Conservation (phyloP, 768 basidiomycete species). For the Tricholoma bakamatsutake region DNA sequence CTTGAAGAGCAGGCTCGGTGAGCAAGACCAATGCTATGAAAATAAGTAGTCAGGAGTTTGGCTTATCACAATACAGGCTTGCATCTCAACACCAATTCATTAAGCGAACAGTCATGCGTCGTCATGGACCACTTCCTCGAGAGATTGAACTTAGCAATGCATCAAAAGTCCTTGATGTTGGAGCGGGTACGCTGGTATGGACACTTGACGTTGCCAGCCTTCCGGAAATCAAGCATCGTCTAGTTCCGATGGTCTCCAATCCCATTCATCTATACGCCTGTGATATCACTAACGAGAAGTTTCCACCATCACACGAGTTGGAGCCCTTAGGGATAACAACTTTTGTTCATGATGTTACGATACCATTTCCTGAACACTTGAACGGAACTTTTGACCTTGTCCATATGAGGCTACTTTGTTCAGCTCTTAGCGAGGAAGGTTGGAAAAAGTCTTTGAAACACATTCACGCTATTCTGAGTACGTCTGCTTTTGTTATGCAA, state of each 20-base stretch:
- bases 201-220: slow-evolving; percentile 3
- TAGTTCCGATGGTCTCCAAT: neutral
- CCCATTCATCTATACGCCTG: neutral
- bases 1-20: neutral
- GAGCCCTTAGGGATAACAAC: neutral
- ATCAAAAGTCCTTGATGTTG: slow-evolving; percentile 2
- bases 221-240: neutral
- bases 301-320: neutral
- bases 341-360: neutral
- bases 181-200: slow-evolving; percentile 1
- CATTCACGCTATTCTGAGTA: neutral
- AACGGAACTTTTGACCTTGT: slow-evolving; percentile 1
- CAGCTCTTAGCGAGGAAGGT: neutral
- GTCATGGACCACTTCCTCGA: neutral
- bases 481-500: neutral
- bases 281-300: neutral
- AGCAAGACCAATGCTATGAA: neutral
- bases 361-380: neutral
- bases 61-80: neutral
- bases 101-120: neutral
- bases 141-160: neutral
- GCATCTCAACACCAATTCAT: neutral
- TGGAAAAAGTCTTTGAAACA: slow-evolving; percentile 3
- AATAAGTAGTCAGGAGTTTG: neutral
- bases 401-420: slow-evolving; percentile 1